Conservation (phyloP, 1,284 basidiomycete species). For the Cryptococcus sp. region DNA sequence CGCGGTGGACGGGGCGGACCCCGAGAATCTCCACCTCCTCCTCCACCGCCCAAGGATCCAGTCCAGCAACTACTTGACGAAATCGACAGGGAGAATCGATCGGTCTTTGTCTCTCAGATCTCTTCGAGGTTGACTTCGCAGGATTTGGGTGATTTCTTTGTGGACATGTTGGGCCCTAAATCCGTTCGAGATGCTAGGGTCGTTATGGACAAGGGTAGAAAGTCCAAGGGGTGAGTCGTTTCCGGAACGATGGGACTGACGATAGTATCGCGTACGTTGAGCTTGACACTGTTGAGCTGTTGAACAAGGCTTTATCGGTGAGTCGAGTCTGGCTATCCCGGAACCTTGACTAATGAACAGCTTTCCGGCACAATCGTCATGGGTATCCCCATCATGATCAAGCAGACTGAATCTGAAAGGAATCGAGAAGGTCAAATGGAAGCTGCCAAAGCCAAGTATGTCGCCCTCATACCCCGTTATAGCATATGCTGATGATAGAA, state of each 20-base stretch:
- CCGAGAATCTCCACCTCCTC: constrained; percentile 39
- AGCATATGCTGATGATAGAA: not conserved
- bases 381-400: constrained; percentile 94
- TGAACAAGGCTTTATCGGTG: constrained; percentile 81
- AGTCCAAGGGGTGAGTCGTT: constrained; percentile 81
- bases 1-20: too few species aligned
- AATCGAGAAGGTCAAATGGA: constrained; percentile 59
- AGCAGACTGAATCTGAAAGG: constrained; percentile 92
- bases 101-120: constrained; percentile 97
- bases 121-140: constrained; percentile 89
- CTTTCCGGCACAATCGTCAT: constrained; percentile 85
- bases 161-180: constrained; percentile 88
- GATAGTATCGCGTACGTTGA: constrained; percentile 91
- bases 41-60: constrained; percentile 24
- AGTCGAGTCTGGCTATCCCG: constrained; percentile 27
- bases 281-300: constrained; percentile 80
- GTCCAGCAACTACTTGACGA: constrained; percentile 45
- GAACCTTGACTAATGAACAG: constrained; percentile 4
- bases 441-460: constrained; percentile 9
- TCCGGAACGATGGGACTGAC: constrained; percentile 1
- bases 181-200: constrained; percentile 92
- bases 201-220: constrained; percentile 84
- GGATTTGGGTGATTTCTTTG: constrained; percentile 97
- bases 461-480: not conserved
- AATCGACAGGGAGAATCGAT: constrained; percentile 83